phyloP scores from a whole-genome alignment of 2,329 filamentous ascomycete species.

The Sodiomyces alkalinus region DNA sequence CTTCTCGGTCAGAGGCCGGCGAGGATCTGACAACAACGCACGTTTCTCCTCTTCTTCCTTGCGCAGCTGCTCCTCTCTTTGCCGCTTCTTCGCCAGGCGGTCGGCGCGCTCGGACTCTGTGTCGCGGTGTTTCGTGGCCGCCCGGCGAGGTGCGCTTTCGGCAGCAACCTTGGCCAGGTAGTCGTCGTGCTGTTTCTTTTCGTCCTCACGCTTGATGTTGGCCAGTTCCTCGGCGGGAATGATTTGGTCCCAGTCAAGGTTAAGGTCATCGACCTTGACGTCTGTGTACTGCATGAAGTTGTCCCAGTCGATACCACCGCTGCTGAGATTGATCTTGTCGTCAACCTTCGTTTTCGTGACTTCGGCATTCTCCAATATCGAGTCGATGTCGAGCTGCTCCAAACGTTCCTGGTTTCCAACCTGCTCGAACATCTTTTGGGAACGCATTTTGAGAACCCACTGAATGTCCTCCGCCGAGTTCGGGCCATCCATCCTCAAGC shows the following conservation, averaged over 20 bases:
- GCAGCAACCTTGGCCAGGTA: slow-evolving; percentile 73
- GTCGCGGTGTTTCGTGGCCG: slow-evolving; percentile 40
- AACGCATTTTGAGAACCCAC: slow-evolving; percentile 88
- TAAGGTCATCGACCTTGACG: slow-evolving; percentile 73
- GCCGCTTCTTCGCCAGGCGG: slow-evolving; percentile 49
- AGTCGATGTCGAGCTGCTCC: slow-evolving; percentile 94
- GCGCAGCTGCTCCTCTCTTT: slow-evolving; percentile 52
- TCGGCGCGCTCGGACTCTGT: slow-evolving; percentile 47
- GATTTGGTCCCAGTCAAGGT: slow-evolving; percentile 92
- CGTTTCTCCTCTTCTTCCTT: slow-evolving; percentile 61
- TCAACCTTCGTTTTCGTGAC: slow-evolving; percentile 93
- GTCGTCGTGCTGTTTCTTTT: slow-evolving; percentile 66
- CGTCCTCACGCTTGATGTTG: slow-evolving; percentile 77
- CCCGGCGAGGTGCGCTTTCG: slow-evolving; percentile 71
- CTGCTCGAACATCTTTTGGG: slow-evolving; percentile 99
- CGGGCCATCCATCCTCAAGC: slow-evolving; percentile 60
- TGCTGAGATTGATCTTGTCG: slow-evolving; percentile 80
- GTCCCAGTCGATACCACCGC: slow-evolving; percentile 71
- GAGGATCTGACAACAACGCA: slow-evolving; percentile 64
- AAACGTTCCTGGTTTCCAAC: slow-evolving; percentile 92
- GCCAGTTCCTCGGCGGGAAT: slow-evolving; percentile 89
- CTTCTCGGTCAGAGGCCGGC: slow-evolving; percentile 79
- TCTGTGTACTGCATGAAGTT: slow-evolving; percentile 98
- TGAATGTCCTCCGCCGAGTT: slow-evolving; percentile 91
- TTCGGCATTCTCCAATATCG: slow-evolving; percentile 91